Evolutionary conservation across 192 early-diverging fungal species (phyloP).

Genomic region (Podochytrium sp.): DNA sequence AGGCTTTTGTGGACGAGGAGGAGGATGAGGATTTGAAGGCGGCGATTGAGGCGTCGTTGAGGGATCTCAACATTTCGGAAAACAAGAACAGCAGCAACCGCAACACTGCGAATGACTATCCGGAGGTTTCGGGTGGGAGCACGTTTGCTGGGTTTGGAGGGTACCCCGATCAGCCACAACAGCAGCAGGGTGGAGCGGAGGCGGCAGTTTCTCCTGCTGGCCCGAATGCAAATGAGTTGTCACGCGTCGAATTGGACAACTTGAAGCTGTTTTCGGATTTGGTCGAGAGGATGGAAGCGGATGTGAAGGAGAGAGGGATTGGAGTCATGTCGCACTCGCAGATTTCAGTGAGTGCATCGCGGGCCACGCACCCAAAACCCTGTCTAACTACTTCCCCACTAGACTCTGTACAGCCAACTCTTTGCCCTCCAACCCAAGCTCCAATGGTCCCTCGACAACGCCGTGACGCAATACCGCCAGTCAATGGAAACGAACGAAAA

Average conservation of each 20-base stretch:
- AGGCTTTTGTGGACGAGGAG: constrained; percentile 39
- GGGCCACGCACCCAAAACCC: not conserved
- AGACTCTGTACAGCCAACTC: constrained; percentile 83
- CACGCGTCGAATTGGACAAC: constrained; percentile 81
- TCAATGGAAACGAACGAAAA: constrained; percentile 83
- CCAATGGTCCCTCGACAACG: constrained; percentile 70
- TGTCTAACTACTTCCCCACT: not conserved
- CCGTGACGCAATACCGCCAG: constrained; percentile 77
- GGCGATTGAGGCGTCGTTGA: constrained; percentile 90
- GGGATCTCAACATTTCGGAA: constrained; percentile 60
- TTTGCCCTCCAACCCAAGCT: constrained; percentile 86
- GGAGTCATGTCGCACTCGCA: constrained; percentile 71
- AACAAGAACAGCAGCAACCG: constrained; percentile 46
- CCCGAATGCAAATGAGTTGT: constrained; percentile 62
- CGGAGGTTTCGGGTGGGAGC: not conserved
- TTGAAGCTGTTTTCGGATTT: constrained; percentile 88
- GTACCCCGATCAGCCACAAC: not conserved
- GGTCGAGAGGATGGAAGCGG: constrained; percentile 76
- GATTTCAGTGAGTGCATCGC: constrained; percentile 35
- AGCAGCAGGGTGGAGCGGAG: not conserved
- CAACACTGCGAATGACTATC: constrained; percentile 15
- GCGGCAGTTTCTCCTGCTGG: constrained; percentile 1
- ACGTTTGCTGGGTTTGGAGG: constrained; percentile 27
- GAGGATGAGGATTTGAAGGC: constrained; percentile 91
- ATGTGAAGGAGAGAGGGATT: constrained; percentile 60